Percentiles rank a stretch among this genome's conserved stretches.
phyloP scores from a whole-genome alignment of 345 rosid genomes.

The thale cress (Arabidopsis thaliana) region TAIR10.1 NC_003076.8:15958001-15958500 shows the following conservation, averaged over 20 bases:
- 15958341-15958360: constrained; percentile 4
- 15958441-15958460: not conserved
- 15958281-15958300: constrained; percentile 87
- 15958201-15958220: constrained; percentile 83
- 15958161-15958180: constrained; percentile 89
- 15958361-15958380: constrained; percentile 5
- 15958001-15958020: not conserved
- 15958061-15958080: not conserved
- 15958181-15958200: constrained; percentile 86
- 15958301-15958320: constrained; percentile 31
- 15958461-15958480: constrained; percentile 26
- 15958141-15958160: constrained; percentile 65
- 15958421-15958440: constrained; percentile 15
- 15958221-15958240: constrained; percentile 87
- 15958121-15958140: not conserved
- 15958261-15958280: constrained; percentile 84
- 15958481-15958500: constrained; percentile 28
- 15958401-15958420: constrained; percentile 13
- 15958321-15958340: constrained; percentile 3
- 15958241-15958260: constrained; percentile 77
- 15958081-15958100: constrained; percentile 22
- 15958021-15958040: not conserved
- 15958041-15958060: constrained; percentile 6
- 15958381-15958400: constrained; percentile 27
- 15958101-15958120: not conserved